phyloP scores from a whole-genome alignment of 768 basidiomycete genomes.

The Candolleomyces efflorescens region DNA sequence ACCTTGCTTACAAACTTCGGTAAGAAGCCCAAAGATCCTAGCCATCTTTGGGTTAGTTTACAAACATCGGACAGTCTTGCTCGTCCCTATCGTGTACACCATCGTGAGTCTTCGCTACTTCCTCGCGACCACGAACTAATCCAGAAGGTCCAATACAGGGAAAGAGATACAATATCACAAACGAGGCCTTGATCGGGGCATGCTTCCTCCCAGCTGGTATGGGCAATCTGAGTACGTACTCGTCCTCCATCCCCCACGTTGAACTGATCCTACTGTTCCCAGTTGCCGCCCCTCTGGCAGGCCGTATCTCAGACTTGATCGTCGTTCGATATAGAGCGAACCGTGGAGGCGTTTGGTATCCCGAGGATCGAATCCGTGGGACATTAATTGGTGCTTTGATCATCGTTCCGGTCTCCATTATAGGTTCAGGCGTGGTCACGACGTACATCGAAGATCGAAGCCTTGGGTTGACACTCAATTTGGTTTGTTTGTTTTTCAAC shows the following conservation, averaged over 20 bases:
- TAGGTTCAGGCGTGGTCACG: slow-evolving; percentile 46
- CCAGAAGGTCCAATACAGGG: slow-evolving; percentile 40
- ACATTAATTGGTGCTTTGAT: slow-evolving; percentile 34
- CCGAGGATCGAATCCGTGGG: slow-evolving; percentile 64
- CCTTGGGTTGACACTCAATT: slow-evolving; percentile 43
- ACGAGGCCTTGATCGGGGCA: slow-evolving; percentile 53
- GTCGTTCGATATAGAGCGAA: slow-evolving; percentile 39
- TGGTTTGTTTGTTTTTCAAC: slow-evolving; percentile 56
- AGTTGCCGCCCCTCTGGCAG: slow-evolving; percentile 62
- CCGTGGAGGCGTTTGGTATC: slow-evolving; percentile 54
- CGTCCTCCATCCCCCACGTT: background rate
- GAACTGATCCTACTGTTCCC: background rate
- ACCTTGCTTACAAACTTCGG: slow-evolving; percentile 32
- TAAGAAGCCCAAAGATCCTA: slow-evolving; percentile 15
- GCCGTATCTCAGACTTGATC: slow-evolving; percentile 53
- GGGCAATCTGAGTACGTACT: slow-evolving; percentile 52
- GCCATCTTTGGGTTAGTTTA: background rate
- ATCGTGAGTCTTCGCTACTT: slow-evolving; percentile 40
- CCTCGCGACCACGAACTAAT: background rate
- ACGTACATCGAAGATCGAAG: slow-evolving; percentile 42
- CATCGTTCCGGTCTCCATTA: slow-evolving; percentile 51
- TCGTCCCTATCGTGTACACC: slow-evolving; percentile 63
- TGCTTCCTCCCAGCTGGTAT: slow-evolving; percentile 59
- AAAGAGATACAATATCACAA: slow-evolving; percentile 47
- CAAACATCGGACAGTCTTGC: slow-evolving; percentile 29